Percentiles rank a stretch among this genome's conserved stretches.
phyloP scores from a whole-genome alignment of 2,329 filamentous ascomycete species.

The Xylariaceae sp. region DNA sequence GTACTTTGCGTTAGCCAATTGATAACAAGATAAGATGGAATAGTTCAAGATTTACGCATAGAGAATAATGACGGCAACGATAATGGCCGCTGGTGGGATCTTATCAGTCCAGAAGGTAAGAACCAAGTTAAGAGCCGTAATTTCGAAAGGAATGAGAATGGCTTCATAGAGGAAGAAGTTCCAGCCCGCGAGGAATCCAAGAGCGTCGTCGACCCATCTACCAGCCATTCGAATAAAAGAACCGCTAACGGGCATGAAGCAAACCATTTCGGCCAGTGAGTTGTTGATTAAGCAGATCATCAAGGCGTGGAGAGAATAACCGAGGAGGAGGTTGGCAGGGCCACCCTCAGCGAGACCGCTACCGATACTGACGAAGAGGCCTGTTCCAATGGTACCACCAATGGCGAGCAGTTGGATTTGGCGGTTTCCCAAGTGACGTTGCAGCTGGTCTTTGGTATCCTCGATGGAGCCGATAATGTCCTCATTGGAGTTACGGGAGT shows the following conservation, averaged over 20 bases:
- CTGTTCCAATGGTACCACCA: constrained; percentile 55
- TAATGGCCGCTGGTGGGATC: constrained; percentile 48
- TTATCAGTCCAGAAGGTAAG: constrained; percentile 44
- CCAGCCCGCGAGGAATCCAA: constrained; percentile 52
- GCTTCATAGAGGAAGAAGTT: constrained; percentile 43
- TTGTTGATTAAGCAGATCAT: constrained; percentile 62
- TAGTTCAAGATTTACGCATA: constrained; percentile 37
- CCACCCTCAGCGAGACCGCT: constrained; percentile 48
- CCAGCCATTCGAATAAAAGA: constrained; percentile 63
- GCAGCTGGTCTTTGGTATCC: constrained; percentile 29
- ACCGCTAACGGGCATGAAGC: constrained; percentile 58
- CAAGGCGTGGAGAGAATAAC: constrained; percentile 50
- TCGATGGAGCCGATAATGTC: too few species aligned
- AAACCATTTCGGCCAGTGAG: constrained; percentile 61
- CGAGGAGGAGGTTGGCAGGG: constrained; percentile 53
- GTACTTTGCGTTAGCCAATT: constrained; percentile 14
- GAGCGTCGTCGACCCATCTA: constrained; percentile 62
- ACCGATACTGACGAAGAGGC: constrained; percentile 60
- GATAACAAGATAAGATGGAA: background rate
- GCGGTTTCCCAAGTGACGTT: constrained; percentile 41
- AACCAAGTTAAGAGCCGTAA: constrained; percentile 38
- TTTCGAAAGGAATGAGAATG: constrained; percentile 39
- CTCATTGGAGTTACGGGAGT: constrained; percentile 11
- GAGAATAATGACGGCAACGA: constrained; percentile 28
- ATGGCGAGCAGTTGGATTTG: constrained; percentile 57